Percentiles rank a stretch among this genome's conserved stretches.
These are phyloP conservation scores for Candida sanyaensis DNA, from an alignment of 1,139 yeast species.

Conservation along the genomic window DNA sequence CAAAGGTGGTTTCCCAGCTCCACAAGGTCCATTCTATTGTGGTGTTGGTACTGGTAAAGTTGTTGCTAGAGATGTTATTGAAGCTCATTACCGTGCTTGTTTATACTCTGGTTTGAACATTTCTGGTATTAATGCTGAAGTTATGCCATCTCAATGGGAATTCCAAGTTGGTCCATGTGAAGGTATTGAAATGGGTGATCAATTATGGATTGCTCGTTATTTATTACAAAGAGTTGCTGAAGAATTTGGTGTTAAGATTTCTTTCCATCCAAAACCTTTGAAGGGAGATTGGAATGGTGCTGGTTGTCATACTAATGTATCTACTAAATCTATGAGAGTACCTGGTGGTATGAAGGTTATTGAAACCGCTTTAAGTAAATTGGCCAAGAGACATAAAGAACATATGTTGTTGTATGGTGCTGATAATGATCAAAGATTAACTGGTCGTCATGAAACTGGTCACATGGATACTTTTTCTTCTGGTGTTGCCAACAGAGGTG, in stretches of 20 bases:
- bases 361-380: conserved; percentile 89
- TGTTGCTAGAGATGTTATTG: conserved; percentile 96
- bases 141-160: conserved; percentile 99
- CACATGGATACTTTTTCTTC: conserved; percentile 86
- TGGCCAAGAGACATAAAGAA: conserved; percentile 95
- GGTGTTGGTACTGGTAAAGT: conserved; percentile 99
- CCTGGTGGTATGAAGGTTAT: conserved; percentile 96
- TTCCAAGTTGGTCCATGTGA: conserved; percentile 99
- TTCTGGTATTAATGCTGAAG: conserved; percentile 98
- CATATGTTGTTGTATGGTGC: conserved; percentile 94
- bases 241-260: conserved; percentile 97
- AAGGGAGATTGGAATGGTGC: conserved; percentile 99
- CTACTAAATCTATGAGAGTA: conserved; percentile 86
- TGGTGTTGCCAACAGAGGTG: conserved; percentile 99
- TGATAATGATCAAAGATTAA: conserved; percentile 92
- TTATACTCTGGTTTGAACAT: conserved; percentile 85
- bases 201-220: conserved; percentile 95
- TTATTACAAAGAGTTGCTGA: conserved; percentile 93
- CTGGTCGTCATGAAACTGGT: conserved; percentile 99
- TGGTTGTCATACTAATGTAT: conserved; percentile 99
- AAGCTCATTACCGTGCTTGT: conserved; percentile 99
- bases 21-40: conserved; percentile 99
- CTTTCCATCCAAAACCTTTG: conserved; percentile 98
- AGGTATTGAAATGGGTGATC: conserved; percentile 96
- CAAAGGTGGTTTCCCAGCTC: conserved; percentile 99